Evolutionary conservation across 2,329 filamentous ascomycete species (phyloP).

Genomic region (Corynespora cassiicola): DNA sequence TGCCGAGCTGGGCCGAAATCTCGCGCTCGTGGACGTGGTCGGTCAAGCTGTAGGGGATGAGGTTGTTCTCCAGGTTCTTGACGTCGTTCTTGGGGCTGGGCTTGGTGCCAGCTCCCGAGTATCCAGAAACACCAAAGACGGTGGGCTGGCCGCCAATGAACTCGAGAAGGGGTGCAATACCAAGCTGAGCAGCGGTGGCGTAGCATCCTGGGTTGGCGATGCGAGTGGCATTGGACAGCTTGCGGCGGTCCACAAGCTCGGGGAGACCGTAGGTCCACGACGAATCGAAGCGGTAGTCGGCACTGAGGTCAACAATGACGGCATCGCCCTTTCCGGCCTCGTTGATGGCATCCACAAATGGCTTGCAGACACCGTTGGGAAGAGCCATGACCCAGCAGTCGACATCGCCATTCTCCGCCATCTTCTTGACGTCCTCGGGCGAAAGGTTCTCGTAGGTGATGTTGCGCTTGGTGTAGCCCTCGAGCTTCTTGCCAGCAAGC

Average conservation of each 20-base stretch:
- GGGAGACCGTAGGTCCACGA: conserved; percentile 90
- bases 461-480: conserved; percentile 89
- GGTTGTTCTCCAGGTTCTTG: conserved; percentile 79
- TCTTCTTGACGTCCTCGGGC: conserved; percentile 82
- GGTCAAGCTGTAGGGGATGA: conserved; percentile 89
- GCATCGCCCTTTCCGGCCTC: conserved; percentile 69
- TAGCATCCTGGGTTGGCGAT: conserved; percentile 97
- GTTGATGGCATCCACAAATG: conserved; percentile 88
- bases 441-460: conserved; percentile 91
- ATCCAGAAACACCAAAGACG: conserved; percentile 90
- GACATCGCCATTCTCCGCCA: conserved; percentile 83
- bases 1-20: conserved; percentile 79
- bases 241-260: conserved; percentile 78
- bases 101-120: conserved; percentile 94
- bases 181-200: conserved; percentile 89
- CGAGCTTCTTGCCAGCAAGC: conserved; percentile 81
- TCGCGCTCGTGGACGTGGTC: conserved; percentile 96
- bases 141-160: conserved; percentile 80
- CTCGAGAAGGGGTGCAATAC: conserved; percentile 80
- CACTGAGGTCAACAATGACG: conserved; percentile 91
- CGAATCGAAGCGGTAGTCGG: conserved; percentile 89
- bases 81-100: conserved; percentile 94
- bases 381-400: conserved; percentile 99
- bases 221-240: conserved; percentile 78
- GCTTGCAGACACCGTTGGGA: conserved; percentile 93